A percentile compares a stretch with the other conserved stretches of the same genome.
These are phyloP conservation scores for Cladorrhinum sp. DNA, from an alignment of 2,329 filamentous ascomycete genomes.

Conservation along the genomic window DNA sequence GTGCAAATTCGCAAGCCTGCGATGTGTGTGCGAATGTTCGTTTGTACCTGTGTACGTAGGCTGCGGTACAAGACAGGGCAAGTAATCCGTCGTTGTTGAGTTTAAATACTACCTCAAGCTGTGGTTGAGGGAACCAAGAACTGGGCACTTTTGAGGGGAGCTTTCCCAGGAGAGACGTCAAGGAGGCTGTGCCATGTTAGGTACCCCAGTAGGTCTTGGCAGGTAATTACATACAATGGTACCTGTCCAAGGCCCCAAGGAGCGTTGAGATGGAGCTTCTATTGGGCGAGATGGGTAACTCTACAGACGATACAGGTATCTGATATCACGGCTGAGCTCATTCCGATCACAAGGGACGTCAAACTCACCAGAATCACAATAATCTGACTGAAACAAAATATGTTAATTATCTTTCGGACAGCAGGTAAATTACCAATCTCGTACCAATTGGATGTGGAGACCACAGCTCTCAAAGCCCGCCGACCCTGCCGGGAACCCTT, in stretches of 20 bases:
- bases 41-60: not conserved
- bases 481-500: not conserved
- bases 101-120: not conserved
- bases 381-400: not conserved
- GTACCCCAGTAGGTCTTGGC: conserved; percentile 6
- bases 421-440: not conserved
- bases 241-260: not conserved
- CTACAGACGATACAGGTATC: too few species aligned
- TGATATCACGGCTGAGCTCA: too few species aligned
- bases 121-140: conserved; percentile 7
- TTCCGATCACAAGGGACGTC: not conserved
- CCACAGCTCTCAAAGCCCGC: not conserved
- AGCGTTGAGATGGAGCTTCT: too few species aligned
- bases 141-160: conserved; percentile 13
- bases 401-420: not conserved
- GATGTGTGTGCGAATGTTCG: not conserved
- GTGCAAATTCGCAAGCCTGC: not conserved
- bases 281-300: not conserved
- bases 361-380: not conserved
- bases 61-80: not conserved
- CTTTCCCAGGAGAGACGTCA: conserved; percentile 17
- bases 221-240: not conserved
- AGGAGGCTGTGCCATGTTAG: conserved; percentile 19
- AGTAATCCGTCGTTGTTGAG: not conserved
- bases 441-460: not conserved